phyloP scores from a whole-genome alignment of 2,329 filamentous ascomycete species.

The Sporothrix pallida region DNA sequence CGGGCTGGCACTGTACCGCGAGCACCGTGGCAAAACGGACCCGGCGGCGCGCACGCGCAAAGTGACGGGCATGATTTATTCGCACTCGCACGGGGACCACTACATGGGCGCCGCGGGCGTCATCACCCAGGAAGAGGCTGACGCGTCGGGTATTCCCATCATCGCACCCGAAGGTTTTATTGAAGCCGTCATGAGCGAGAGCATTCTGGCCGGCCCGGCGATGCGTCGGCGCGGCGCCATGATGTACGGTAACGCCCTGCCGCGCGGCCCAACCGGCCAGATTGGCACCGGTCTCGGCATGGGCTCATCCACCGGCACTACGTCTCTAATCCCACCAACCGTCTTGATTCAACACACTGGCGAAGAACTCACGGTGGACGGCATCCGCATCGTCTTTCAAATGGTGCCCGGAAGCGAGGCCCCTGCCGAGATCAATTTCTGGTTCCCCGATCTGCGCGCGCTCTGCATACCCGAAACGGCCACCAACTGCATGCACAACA shows the following conservation, averaged over 20 bases:
- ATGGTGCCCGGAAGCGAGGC: slow-evolving; percentile 30
- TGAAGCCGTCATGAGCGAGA: slow-evolving; percentile 10
- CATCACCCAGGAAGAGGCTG: neutral
- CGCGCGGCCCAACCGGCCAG: neutral
- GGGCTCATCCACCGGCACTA: neutral
- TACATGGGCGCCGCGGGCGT: slow-evolving; percentile 23
- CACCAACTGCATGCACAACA: slow-evolving; percentile 31
- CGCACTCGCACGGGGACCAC: slow-evolving; percentile 31
- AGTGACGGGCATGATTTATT: slow-evolving; percentile 22
- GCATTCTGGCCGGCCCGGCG: slow-evolving; percentile 24
- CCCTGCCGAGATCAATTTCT: slow-evolving; percentile 29
- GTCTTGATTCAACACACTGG: neutral
- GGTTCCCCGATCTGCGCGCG: slow-evolving; percentile 20
- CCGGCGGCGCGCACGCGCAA: slow-evolving; percentile 10
- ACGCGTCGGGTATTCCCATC: neutral
- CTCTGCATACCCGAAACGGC: slow-evolving; percentile 28
- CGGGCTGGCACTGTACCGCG: slow-evolving; percentile 7
- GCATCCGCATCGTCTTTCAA: slow-evolving; percentile 28
- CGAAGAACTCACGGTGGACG: slow-evolving; percentile 25
- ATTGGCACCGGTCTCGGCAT: slow-evolving; percentile 10
- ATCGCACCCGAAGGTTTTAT: slow-evolving; percentile 13
- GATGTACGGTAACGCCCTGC: slow-evolving; percentile 27
- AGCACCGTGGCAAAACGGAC: slow-evolving; percentile 7
- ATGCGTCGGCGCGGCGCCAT: slow-evolving; percentile 17
- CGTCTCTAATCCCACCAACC: neutral